Evolutionary conservation across 768 basidiomycete species (phyloP), one percentile per base, ranked within the genome.

Genomic region (Tricholomella constricta): DNA sequence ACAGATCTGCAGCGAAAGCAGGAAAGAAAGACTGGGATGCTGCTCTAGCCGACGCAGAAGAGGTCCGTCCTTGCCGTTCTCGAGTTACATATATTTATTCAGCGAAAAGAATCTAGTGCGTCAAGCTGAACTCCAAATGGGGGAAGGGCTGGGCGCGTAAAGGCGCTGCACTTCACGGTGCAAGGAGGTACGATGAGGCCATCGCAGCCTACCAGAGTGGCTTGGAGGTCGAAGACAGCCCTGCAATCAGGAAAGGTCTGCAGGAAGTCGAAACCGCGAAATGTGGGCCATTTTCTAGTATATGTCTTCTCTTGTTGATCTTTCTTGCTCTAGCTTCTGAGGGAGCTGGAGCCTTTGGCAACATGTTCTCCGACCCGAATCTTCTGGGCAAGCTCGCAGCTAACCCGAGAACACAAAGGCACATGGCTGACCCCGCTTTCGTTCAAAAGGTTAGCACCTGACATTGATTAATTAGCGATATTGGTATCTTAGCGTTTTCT

Each of bases 111-210:
- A 37, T 49, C 31, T 59, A 95, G 92, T 92, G 90, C 56, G 79
- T 95, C 65, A 80, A 81, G 63, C 75, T 89, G 52, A 91, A 88
- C 60, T 84, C 91, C 4, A 74, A 80, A 1, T 97, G 95, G 90
- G 75, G 86, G 23, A 98, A 98, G 68, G 94, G 94, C 6, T 93
- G 88, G 73, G 88, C 87, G 14, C 83, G 95, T 51, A 94, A 94
- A 66, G 95, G 95, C 41, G 94, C 95, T 44, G 95, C 95, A 23
- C 72, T 97, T 54, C 95, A 97, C 63, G 95, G 95, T 27, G 77
- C 83, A 31, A 78, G 79, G 52, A 76, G 79, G 66, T 96, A 83
- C 62, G 88, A 86, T 52, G 91, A 94, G 14, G 94, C 94, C 6
- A 88, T 96, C 59, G 76, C 80, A 50, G 84, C 88, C 7, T 96